A percentile compares a stretch with the other conserved stretches of the same genome.
Evolutionary conservation across 345 rosid genomes (phyloP).

Genomic region (Anacardium occidentale): DNA sequence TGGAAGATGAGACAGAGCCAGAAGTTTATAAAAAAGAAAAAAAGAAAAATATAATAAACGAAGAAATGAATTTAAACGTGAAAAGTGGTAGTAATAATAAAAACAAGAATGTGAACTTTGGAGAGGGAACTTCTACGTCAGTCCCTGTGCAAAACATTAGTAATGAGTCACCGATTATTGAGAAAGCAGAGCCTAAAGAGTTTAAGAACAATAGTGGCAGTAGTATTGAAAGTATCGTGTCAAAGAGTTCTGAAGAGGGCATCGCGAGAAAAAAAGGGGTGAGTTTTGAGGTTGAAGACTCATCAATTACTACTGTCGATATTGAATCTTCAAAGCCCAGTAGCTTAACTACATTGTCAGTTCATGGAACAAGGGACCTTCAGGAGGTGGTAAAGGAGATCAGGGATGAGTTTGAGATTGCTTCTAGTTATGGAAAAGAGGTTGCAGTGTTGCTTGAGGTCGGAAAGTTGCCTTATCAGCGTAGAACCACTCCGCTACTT

Average conservation of each 20-base stretch:
- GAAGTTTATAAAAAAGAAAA: constrained; percentile 47
- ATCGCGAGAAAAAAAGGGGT: constrained; percentile 56
- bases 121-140: constrained; percentile 65
- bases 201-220: constrained; percentile 29
- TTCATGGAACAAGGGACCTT: constrained; percentile 77
- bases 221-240: constrained; percentile 46
- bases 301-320: constrained; percentile 30
- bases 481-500: constrained; percentile 40
- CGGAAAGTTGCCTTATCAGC: constrained; percentile 78
- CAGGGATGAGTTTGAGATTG: constrained; percentile 77
- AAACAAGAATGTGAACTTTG: constrained; percentile 38
- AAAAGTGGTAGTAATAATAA: constrained; percentile 18
- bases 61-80: constrained; percentile 26
- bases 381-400: constrained; percentile 82
- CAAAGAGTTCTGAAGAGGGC: constrained; percentile 51
- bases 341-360: constrained; percentile 61
- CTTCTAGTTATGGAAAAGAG: constrained; percentile 77
- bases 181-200: constrained; percentile 33
- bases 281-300: constrained; percentile 75
- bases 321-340: constrained; percentile 61
- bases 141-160: constrained; percentile 38
- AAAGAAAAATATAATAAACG: constrained; percentile 34
- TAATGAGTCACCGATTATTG: constrained; percentile 22
- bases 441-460: constrained; percentile 89
- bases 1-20: constrained; percentile 86